A percentile compares a stretch with the other conserved stretches of the same genome.
Evolutionary conservation across 192 early-diverging fungal species (phyloP).

Genomic region (Umbelopsis ramanniana): DNA sequence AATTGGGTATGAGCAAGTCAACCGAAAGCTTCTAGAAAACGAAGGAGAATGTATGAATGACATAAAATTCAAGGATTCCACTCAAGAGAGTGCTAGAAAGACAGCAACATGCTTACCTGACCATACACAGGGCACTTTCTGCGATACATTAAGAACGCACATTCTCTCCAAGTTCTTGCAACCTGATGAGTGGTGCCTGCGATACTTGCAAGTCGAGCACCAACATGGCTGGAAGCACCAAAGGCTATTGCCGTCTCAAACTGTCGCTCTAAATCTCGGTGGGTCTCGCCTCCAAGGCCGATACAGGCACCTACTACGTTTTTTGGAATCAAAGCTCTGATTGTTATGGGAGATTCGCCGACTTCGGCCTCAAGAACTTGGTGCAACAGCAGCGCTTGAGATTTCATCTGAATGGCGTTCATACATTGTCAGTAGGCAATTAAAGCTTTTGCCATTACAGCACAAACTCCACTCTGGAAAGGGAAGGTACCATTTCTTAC

Average conservation of each 20-base stretch:
- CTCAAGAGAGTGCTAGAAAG: too few species aligned
- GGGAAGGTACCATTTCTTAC: too few species aligned
- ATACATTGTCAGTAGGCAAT: not conserved
- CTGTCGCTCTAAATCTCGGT: slow-evolving; percentile 24
- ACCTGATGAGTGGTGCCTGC: slow-evolving; percentile 8
- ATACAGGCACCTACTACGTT: slow-evolving; percentile 12
- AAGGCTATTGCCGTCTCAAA: slow-evolving; percentile 23
- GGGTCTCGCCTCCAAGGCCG: slow-evolving; percentile 1
- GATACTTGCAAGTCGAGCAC: slow-evolving; percentile 21
- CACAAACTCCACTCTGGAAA: too few species aligned
- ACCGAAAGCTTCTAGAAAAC: slow-evolving; percentile 1
- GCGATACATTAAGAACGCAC: slow-evolving; percentile 11
- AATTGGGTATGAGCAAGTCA: slow-evolving; percentile 9
- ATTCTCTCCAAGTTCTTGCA: slow-evolving; percentile 26
- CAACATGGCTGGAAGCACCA: not conserved
- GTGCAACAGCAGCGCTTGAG: not conserved
- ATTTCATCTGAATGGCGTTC: not conserved
- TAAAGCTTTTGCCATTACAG: not conserved
- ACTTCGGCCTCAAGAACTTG: slow-evolving; percentile 6
- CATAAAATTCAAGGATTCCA: too few species aligned
- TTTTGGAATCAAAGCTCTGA: slow-evolving; percentile 26
- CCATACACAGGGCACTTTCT: not conserved
- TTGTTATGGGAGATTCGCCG: slow-evolving; percentile 14
- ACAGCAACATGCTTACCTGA: not conserved
- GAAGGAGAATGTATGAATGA: not conserved